Base-by-base conservation (phyloP, 352 stramenopile species). In the Phytophthora ohioensis region DNA sequence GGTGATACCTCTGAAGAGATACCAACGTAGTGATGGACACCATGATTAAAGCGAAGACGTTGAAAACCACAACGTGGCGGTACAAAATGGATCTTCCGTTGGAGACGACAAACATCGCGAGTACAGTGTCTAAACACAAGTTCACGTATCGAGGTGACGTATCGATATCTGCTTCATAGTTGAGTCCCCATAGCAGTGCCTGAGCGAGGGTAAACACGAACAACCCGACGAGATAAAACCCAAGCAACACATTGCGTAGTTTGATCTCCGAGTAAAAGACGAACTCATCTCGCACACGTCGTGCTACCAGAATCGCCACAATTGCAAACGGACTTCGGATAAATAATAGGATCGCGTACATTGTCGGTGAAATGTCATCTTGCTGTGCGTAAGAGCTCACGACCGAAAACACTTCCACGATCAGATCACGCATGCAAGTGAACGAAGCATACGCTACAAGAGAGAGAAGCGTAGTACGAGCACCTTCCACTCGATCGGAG, bases 91-190 rank as follows among this genome's bases (percentile, higher is more conserved):
- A 94, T 15, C 89, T 75, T 12, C 89, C 89, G 32, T 93, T 94
- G 3, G 89, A 96, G 3, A 93, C 89, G 17, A 93, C 73, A 55
- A 96, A 94, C 87, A 96, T 96, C 7, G 84, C 77, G 6, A 96
- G 64, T 48, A 96, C 88, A 0, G 80, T 85, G 55, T 93, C 87
- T 8, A 96, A 72, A 45, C 87, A 96, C 62, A 96, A 57, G 35
- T 96, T 89, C 32, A 91, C 80, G 58, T 94, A 93, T 15, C 84
- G 70, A 30, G 84, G 63, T 2, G 85, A 92, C 1, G 84, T 87
- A 54, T 91, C 84, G 30, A 92, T 74, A 15, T 84, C 74, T 51
- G 84, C 65, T 11, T 79, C 52, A 41, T 79, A 92, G 60, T 90
- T 90, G 9, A 90, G 53, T 21, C 77, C 59, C 87, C 87, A 94